Percentiles rank a stretch among this genome's conserved stretches.
Conservation (phyloP, 2,329 filamentous ascomycete genomes). For the Blumeriella jaapii region DNA sequence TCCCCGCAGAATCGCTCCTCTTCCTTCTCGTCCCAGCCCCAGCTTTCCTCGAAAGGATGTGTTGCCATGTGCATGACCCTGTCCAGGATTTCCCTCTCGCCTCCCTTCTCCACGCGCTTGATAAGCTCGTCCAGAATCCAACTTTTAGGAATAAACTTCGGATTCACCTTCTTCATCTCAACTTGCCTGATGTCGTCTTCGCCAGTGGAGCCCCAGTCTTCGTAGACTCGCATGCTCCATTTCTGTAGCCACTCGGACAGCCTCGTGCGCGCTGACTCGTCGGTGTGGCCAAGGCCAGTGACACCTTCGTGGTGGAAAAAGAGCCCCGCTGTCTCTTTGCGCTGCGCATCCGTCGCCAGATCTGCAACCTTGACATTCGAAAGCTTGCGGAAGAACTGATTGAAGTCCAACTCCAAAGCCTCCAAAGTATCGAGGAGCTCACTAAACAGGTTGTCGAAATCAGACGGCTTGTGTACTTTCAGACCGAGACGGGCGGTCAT, state of each 20-base stretch:
- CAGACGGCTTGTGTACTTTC: slow-evolving; percentile 52
- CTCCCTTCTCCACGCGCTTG: slow-evolving; percentile 70
- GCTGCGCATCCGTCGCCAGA: slow-evolving; percentile 50
- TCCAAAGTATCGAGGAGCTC: slow-evolving; percentile 73
- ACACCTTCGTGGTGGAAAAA: slow-evolving; percentile 76
- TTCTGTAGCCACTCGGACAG: slow-evolving; percentile 71
- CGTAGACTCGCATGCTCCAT: slow-evolving; percentile 60
- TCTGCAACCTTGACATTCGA: slow-evolving; percentile 50
- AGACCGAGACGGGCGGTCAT: slow-evolving; percentile 76
- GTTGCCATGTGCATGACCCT: slow-evolving; percentile 73
- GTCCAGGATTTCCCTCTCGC: slow-evolving; percentile 67
- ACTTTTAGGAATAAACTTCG: slow-evolving; percentile 79
- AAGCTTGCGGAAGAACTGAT: slow-evolving; percentile 81
- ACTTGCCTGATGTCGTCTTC: slow-evolving; percentile 50
- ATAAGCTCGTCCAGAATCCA: slow-evolving; percentile 96
- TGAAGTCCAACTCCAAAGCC: slow-evolving; percentile 77
- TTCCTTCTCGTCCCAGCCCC: slow-evolving; percentile 59
- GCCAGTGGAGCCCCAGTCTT: slow-evolving; percentile 59
- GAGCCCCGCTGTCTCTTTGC: slow-evolving; percentile 51
- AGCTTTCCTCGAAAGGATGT: slow-evolving; percentile 72
- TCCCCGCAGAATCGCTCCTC: slow-evolving; percentile 78
- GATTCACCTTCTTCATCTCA: slow-evolving; percentile 80
- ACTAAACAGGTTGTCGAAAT: slow-evolving; percentile 76
- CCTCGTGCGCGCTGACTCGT: slow-evolving; percentile 51
- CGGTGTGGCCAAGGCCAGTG: slow-evolving; percentile 42